phyloP scores from a whole-genome alignment of 2,329 filamentous ascomycete species.

The Pseudogymnoascus pannorum region DNA sequence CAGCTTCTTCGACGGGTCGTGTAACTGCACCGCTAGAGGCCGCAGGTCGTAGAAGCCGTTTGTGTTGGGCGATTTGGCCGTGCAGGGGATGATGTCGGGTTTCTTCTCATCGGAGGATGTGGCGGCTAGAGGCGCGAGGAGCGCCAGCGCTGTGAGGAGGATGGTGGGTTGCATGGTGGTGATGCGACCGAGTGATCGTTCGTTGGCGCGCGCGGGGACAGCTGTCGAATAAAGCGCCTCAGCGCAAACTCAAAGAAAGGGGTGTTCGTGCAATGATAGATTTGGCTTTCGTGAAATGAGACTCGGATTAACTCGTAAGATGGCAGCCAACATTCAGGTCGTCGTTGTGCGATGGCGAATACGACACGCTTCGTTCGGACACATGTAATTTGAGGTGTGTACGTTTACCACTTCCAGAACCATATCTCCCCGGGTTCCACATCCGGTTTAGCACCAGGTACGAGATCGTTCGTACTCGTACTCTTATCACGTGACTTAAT shows the following conservation, averaged over 20 bases:
- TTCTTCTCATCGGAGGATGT: conserved; percentile 21
- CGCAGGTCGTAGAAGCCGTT: conserved; percentile 28
- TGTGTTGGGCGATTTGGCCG: conserved; percentile 24
- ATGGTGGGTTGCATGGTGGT: conserved; percentile 22
- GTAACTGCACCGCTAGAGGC: conserved; percentile 23
- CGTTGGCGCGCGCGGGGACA: conserved; percentile 9
- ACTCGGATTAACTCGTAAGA: background rate
- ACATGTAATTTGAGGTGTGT: background rate
- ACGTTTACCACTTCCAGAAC: background rate
- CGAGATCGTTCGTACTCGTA: background rate
- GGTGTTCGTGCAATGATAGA: background rate
- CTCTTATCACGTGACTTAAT: background rate
- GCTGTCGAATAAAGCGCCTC: background rate
- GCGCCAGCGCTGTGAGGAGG: conserved; percentile 23
- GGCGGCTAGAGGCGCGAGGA: conserved; percentile 20
- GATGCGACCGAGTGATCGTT: too few relatives aligned
- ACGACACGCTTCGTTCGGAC: background rate
- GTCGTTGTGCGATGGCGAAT: background rate
- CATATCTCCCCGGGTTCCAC: background rate
- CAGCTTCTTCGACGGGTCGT: conserved; percentile 30
- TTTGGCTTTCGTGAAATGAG: background rate
- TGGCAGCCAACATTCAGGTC: too few relatives aligned
- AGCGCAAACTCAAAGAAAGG: background rate
- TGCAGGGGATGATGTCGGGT: conserved; percentile 26
- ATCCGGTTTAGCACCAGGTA: background rate